Base-by-base conservation (phyloP, 1,284 basidiomycete species). In the Baeospora myosura region DNA sequence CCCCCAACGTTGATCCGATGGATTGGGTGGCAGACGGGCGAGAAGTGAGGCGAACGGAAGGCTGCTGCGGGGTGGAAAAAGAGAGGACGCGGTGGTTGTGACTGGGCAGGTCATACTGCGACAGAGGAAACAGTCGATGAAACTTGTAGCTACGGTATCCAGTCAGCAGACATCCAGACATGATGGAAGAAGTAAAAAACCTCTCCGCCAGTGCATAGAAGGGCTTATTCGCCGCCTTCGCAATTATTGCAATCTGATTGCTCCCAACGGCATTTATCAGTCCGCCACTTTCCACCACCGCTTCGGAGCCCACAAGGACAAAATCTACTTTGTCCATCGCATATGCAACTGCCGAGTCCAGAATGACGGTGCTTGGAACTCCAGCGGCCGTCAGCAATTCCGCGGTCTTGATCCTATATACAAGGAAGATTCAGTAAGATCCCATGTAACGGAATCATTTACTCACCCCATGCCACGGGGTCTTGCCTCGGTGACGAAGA, bases 191-290 rank as follows among this genome's bases (percentile, higher is more conserved):
- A 51, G 30, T 46, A 31, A 45, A 48, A 45, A 38, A 86, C 88
- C 86, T 92, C 69, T 98, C 94, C 23, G 94, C 93, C 30, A 97
- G 74, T 23, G 93, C 93, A 64, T 97, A 98, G 60, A 98, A 93
- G 2, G 96, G 95, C 60, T 95, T 97, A 55, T 92, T 88, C 44
- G 86, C 80, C 24, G 89, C 85, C 63, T 94, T 94, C 42, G 96
- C 95, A 45, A 97, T 88, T 52, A 98, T 85, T 2, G 94, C 96
- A 56, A 98, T 91, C 62, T 97, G 92, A 63, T 92, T 94, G 50
- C 91, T 94, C 35, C 94, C 95, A 33, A 92, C 87, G 23, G 87
- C 88, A 57, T 92, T 91, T 51, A 93, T 79, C 46, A 92, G 66
- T 7, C 89, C 89, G 35, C 88, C 94, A 51, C 86, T 90, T 63